These are phyloP conservation scores for Camellia japonica DNA, from an alignment of 148 eudicot genomes.

Conservation along the genomic window DNA sequence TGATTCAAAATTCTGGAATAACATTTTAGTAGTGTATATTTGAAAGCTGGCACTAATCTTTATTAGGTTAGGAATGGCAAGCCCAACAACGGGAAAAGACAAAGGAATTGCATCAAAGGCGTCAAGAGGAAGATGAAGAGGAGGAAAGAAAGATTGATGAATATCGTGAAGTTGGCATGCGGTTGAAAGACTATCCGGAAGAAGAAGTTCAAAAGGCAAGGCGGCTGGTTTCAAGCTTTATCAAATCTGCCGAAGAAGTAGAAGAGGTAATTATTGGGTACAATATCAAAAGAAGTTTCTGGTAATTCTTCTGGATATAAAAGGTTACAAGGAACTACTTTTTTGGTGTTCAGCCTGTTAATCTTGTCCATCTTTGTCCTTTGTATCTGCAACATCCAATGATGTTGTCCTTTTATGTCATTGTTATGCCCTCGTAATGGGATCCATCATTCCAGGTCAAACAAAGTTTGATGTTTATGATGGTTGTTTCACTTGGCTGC, in stretches of 20 bases:
- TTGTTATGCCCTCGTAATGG: constrained; percentile 1
- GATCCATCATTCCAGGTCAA: neutral
- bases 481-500: constrained; percentile 23
- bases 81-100: constrained; percentile 80
- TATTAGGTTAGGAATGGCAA: constrained; percentile 78
- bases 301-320: neutral
- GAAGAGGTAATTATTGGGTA: constrained; percentile 65
- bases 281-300: neutral
- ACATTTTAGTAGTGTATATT: neutral
- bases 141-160: constrained; percentile 80
- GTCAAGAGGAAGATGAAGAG: constrained; percentile 84
- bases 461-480: neutral
- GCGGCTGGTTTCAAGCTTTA: constrained; percentile 77
- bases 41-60: constrained; percentile 22
- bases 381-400: neutral
- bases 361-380: neutral
- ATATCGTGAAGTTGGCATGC: constrained; percentile 78
- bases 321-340: neutral
- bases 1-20: neutral
- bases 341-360: neutral
- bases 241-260: constrained; percentile 89
- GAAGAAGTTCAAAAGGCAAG: constrained; percentile 75
- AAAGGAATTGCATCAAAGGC: constrained; percentile 60
- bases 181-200: constrained; percentile 71
- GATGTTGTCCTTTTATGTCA: neutral